phyloP scores from a whole-genome alignment of 768 basidiomycete genomes.

The Boletus vermiculosoides region DNA sequence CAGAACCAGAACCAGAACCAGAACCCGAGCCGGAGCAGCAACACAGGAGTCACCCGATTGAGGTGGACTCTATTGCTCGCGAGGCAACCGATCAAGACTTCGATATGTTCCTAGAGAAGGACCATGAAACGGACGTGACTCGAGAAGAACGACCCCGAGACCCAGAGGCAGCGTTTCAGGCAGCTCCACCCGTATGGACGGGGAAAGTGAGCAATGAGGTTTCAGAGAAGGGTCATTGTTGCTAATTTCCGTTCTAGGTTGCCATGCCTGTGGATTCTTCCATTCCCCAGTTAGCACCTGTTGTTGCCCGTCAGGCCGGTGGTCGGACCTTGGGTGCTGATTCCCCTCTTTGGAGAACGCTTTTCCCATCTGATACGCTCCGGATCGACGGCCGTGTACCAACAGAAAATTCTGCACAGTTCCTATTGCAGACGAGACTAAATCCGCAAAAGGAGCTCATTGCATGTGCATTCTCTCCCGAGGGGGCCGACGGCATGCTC shows the following conservation, averaged over 20 bases:
- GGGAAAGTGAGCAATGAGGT: conserved; percentile 56
- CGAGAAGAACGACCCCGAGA: conserved; percentile 33
- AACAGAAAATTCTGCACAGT: conserved; percentile 70
- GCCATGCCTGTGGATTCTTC: conserved; percentile 78
- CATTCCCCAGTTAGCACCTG: conserved; percentile 61
- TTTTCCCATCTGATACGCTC: conserved; percentile 70
- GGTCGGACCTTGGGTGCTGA: conserved; percentile 59
- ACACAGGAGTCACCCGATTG: conserved; percentile 45
- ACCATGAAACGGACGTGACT: conserved; percentile 37
- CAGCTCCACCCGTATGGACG: conserved; percentile 63
- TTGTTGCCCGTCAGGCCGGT: conserved; percentile 76
- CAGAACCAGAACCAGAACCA: conserved; percentile 24
- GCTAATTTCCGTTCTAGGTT: conserved; percentile 46
- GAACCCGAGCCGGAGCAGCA: conserved; percentile 31
- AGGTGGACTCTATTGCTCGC: conserved; percentile 34
- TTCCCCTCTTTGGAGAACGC: conserved; percentile 67
- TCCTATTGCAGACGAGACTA: conserved; percentile 74
- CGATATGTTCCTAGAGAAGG: conserved; percentile 79
- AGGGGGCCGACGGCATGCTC: conserved; percentile 47
- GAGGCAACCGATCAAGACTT: conserved; percentile 78
- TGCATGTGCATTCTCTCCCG: conserved; percentile 70
- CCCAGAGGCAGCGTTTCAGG: conserved; percentile 52
- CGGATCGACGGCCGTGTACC: conserved; percentile 85
- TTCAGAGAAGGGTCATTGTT: background rate
- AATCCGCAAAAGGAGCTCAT: conserved; percentile 77